Base-by-base conservation (phyloP, 306 rosid genomes). In the Prunus dulcis region DNA sequence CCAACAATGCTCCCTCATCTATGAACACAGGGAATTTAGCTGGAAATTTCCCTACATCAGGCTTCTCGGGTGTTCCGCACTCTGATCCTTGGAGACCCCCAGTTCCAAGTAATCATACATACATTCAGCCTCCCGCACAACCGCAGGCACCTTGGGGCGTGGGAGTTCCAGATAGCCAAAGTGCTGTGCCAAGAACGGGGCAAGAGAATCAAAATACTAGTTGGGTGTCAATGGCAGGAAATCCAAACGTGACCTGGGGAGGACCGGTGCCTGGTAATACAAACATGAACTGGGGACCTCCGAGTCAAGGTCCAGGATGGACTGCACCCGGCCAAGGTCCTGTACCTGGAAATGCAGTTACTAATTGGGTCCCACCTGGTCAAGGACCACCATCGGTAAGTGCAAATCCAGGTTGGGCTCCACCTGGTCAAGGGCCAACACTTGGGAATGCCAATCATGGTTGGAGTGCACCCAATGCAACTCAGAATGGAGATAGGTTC, bases 41-140 rank as follows among this genome's bases (percentile, higher is more conserved):
- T 55, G 89, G 84, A 50, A 87, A 69, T 80, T 89, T 85, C 50
- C 74, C 91, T 20, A 19, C 80, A 1, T 45, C 85, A 9, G 86
- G 86, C 58, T 84, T 85, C 81, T 56, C 84, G 1, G 79, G 83
- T 72, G 83, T 80, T 74, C 84, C 82, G 25, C 80, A 88, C 52
- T 71, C 96, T 12, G 92, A 90, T 76, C 73, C 86, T 32, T 87
- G 97, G 98, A 89, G 96, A 80, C 89, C 96, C 46, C 86, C 87
- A 22, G 78, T 85, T 74, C 80, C 93, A 19, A 71, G 70, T 78
- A 90, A 80, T 82, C 97, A 87, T 63, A 61, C 90, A 60, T 88
- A 81, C 86, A 45, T 83, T 57, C 82, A 85, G 73, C 81, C 91
- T 76, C 86, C 90, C 61, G 87, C 77, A 70, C 88, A 83, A 2